These are phyloP conservation scores for Clathrospora elynae DNA, from an alignment of 2,329 filamentous ascomycete genomes.

Conservation along the genomic window DNA sequence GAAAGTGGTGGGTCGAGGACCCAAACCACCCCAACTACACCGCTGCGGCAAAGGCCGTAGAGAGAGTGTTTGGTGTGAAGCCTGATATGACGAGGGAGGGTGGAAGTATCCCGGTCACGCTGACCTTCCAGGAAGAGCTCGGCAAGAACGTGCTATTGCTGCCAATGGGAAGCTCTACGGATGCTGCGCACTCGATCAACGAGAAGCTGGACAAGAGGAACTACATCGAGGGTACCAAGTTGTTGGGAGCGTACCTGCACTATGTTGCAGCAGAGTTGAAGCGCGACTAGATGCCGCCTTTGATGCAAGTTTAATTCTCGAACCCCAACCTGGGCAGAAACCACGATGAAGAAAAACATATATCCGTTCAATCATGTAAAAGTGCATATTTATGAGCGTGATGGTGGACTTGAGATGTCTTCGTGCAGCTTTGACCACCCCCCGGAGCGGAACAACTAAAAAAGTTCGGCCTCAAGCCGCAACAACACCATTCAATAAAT, in stretches of 20 bases:
- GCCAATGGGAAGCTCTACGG: constrained; percentile 96
- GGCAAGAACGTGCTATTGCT: constrained; percentile 96
- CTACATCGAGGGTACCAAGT: constrained; percentile 97
- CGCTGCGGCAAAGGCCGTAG: constrained; percentile 91
- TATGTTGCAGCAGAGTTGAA: constrained; percentile 91
- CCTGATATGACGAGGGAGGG: constrained; percentile 96
- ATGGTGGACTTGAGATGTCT: constrained; percentile 2
- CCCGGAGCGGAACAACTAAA: constrained; percentile 35
- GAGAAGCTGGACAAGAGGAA: constrained; percentile 97
- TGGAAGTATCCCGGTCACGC: constrained; percentile 93
- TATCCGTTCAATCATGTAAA: constrained; percentile 12
- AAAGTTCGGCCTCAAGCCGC: constrained; percentile 31
- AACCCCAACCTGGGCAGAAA: not conserved
- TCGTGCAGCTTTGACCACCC: constrained; percentile 16
- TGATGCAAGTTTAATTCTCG: not conserved
- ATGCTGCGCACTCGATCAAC: constrained; percentile 96
- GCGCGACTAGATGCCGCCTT: constrained; percentile 22
- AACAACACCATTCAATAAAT: constrained; percentile 15
- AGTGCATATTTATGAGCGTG: too few species aligned
- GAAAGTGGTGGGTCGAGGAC: constrained; percentile 98
- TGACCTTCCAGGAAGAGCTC: constrained; percentile 96
- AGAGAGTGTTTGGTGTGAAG: constrained; percentile 90
- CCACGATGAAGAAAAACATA: constrained; percentile 9
- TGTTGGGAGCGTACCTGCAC: constrained; percentile 92
- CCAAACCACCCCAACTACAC: constrained; percentile 99